Base-by-base conservation (phyloP, 345 rosid species). In the Psidium guajava region DNA sequence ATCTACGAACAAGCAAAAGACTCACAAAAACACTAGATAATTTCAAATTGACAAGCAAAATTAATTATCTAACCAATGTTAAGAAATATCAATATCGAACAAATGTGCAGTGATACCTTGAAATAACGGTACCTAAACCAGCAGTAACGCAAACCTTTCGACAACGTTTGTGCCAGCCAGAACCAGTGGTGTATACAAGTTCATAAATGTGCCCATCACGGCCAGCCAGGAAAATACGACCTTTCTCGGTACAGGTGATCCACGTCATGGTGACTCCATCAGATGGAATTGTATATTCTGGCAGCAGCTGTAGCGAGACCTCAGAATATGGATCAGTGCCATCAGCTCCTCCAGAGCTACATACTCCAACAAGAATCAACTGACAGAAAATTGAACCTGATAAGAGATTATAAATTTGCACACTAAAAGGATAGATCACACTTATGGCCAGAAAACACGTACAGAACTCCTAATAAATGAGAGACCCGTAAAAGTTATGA, bases 181-280 rank as follows among this genome's bases (percentile, higher is more conserved):
- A 95, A 85, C 98, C 98, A 86, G 96, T 92, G 49, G 96, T 91
- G 89, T 97, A 96, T 51, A 89, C 89, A 85, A 96, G 87, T 90
- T 97, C 99, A 86, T 97, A 97, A 74, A 97, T 91, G 87, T 96
- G 98, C 54, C 98, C 96, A 90, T 97, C 99, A 82, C 97, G 98
- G 85, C 99, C 99, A 84, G 98, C 94, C 88, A 95, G 88, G 93
- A 97, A 94, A 89, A 97, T 93, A 21, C 99, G 93, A 82, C 99
- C 99, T 88, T 90, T 95, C 86, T 92, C 94, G 42, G 99, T 92
- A 86, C 95, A 94, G 54, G 94, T 87, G 36, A 97, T 87, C 89
- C 96, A 96, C 81, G 96, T 95, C 99, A 97, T 96, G 47, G 99
- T 93, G 83, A 96, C 93, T 84, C 99, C 99, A 91, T 97, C 99